Conservation (phyloP, 768 basidiomycete genomes). For the Trametes meyenii region DNA sequence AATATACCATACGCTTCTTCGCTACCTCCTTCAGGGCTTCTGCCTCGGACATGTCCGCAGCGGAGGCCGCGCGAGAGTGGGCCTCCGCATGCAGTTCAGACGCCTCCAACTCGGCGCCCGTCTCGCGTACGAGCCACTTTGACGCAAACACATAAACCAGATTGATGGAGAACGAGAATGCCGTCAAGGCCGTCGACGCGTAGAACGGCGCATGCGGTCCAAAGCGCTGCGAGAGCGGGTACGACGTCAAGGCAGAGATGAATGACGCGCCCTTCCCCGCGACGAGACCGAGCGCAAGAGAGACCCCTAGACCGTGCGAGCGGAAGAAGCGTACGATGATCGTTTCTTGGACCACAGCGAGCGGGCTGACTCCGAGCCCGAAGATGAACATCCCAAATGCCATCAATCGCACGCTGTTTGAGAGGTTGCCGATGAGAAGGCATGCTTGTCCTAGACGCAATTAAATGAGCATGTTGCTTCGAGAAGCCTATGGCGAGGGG, state of each 20-base stretch:
- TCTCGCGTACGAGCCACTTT: conserved; percentile 62
- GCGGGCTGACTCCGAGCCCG: conserved; percentile 76
- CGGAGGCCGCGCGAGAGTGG: conserved; percentile 24
- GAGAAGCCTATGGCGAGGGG: background rate
- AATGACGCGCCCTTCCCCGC: conserved; percentile 82
- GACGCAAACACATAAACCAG: conserved; percentile 66
- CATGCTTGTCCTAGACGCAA: conserved; percentile 56
- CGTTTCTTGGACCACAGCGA: conserved; percentile 83
- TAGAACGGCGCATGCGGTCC: conserved; percentile 78
- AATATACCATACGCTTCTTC: conserved; percentile 61
- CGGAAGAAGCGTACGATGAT: conserved; percentile 85
- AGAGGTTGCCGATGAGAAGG: conserved; percentile 67
- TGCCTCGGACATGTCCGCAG: conserved; percentile 53
- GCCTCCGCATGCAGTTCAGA: conserved; percentile 62
- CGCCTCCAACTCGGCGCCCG: conserved; percentile 66
- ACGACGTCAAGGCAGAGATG: conserved; percentile 71
- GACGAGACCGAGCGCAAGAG: conserved; percentile 82
- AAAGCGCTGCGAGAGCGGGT: conserved; percentile 70
- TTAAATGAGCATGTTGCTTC: conserved; percentile 16
- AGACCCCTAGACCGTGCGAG: conserved; percentile 71
- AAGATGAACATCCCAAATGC: conserved; percentile 77
- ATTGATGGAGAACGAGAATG: conserved; percentile 68
- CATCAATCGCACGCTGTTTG: conserved; percentile 66
- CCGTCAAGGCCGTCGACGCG: conserved; percentile 63
- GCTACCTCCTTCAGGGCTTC: conserved; percentile 67